phyloP scores from a whole-genome alignment of 179 eudicot genomes.

The Spinacia oleracea region DNA sequence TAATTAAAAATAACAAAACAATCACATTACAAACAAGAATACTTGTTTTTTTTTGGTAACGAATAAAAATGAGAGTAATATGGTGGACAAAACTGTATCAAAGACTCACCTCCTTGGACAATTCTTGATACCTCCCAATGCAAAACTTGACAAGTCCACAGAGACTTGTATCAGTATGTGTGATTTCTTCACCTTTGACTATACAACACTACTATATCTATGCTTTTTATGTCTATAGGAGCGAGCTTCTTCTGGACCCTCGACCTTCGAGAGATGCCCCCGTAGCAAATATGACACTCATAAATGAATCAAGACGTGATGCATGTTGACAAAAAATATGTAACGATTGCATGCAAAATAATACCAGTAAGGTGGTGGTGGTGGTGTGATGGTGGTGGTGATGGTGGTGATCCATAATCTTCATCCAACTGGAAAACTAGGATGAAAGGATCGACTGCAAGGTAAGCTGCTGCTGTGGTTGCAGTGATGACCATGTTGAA shows the following conservation, averaged over 20 bases:
- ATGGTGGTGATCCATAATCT: not conserved
- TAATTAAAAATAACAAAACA: not conserved
- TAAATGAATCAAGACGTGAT: slow-evolving; percentile 35
- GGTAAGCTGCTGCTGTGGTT: slow-evolving; percentile 89
- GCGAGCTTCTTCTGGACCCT: slow-evolving; percentile 23
- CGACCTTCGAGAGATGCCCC: slow-evolving; percentile 28
- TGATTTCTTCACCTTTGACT: slow-evolving; percentile 18
- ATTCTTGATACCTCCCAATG: slow-evolving; percentile 33
- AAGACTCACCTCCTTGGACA: slow-evolving; percentile 39
- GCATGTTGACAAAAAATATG: slow-evolving; percentile 44
- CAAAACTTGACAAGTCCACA: slow-evolving; percentile 7
- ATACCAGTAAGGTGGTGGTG: not conserved
- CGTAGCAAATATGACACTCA: slow-evolving; percentile 14
- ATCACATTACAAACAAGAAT: not conserved
- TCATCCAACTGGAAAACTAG: slow-evolving; percentile 24
- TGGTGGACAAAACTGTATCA: slow-evolving; percentile 58
- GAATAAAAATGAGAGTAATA: not conserved
- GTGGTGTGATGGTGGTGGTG: too few species aligned
- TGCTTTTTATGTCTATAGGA: slow-evolving; percentile 20
- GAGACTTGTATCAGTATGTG: not conserved
- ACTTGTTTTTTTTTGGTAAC: not conserved
- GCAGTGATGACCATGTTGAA: slow-evolving; percentile 81
- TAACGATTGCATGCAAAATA: slow-evolving; percentile 25
- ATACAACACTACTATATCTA: slow-evolving; percentile 25
- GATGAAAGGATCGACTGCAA: slow-evolving; percentile 79